Conservation (phyloP, 106 monocot species). For the Dendrobium chrysotoxum region DNA sequence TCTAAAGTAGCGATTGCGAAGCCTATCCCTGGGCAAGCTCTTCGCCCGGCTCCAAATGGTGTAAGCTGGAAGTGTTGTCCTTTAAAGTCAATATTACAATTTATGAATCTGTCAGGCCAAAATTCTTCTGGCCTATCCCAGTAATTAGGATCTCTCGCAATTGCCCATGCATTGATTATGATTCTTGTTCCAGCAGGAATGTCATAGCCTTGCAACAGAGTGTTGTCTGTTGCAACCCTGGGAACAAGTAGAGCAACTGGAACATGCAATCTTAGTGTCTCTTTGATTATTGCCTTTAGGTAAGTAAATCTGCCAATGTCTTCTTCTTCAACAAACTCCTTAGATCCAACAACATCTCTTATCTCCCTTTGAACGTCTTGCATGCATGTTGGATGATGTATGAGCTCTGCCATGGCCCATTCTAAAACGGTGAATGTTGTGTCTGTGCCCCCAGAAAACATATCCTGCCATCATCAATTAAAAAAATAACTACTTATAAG, state of each 20-base stretch:
- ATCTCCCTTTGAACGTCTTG: constrained; percentile 19
- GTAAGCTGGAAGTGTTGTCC: constrained; percentile 21
- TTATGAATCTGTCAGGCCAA: constrained; percentile 18
- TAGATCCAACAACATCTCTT: background rate
- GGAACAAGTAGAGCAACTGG: constrained; percentile 19
- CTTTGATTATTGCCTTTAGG: constrained; percentile 26
- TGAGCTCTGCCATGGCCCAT: constrained; percentile 31
- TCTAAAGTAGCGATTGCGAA: background rate
- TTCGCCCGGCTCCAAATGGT: constrained; percentile 26
- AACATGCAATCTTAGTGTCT: constrained; percentile 24
- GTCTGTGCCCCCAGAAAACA: constrained; percentile 20
- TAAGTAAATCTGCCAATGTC: constrained; percentile 1
- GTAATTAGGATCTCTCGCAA: constrained; percentile 19
- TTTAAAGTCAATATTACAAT: constrained; percentile 9
- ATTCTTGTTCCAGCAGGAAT: constrained; percentile 17
- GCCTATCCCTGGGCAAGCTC: constrained; percentile 16
- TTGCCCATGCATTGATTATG: constrained; percentile 33
- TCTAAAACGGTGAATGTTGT: constrained; percentile 13
- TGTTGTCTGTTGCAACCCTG: constrained; percentile 5
- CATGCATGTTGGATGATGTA: constrained; percentile 20
- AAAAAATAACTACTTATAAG: no score
- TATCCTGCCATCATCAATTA: background rate
- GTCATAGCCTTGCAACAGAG: constrained; percentile 15
- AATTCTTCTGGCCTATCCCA: constrained; percentile 30
- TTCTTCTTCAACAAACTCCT: no score